Evolutionary conservation across 2,329 filamentous ascomycete species (phyloP).

Genomic region (Tolypocladium capitatum): DNA sequence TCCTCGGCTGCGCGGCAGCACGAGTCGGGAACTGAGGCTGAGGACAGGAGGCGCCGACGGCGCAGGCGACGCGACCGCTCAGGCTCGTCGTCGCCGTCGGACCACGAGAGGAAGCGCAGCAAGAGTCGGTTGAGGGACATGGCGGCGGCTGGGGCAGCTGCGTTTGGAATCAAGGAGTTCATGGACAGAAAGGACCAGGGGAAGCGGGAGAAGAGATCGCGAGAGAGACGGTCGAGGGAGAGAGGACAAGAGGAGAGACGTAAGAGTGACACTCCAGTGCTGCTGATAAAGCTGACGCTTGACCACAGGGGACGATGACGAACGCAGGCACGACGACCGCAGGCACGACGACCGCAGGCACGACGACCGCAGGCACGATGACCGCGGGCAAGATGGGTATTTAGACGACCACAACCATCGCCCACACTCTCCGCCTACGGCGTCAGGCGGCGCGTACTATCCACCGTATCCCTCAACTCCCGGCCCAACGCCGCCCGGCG

Average conservation of each 20-base stretch:
- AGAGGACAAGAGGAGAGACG: constrained; percentile 10
- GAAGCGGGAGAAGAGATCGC: constrained; percentile 20
- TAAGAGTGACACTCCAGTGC: constrained; percentile 12
- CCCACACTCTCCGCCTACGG: constrained; percentile 33
- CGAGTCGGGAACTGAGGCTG: constrained; percentile 35
- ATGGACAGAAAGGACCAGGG: constrained; percentile 34
- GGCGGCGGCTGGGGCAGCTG: constrained; percentile 45
- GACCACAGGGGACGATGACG: constrained; percentile 20
- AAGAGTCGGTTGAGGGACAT: constrained; percentile 40
- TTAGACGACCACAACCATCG: constrained; percentile 22
- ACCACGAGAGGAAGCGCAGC: constrained; percentile 33
- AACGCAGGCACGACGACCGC: too few species aligned
- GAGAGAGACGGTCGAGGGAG: constrained; percentile 22
- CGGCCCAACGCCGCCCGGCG: constrained; percentile 7
- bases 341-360: constrained; percentile 18
- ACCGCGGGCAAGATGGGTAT: constrained; percentile 18
- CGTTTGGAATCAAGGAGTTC: constrained; percentile 49
- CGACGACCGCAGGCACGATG: constrained; percentile 21
- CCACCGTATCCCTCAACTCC: constrained; percentile 25
- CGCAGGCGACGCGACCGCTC: constrained; percentile 25
- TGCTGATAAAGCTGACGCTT: neutral
- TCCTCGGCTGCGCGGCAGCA: constrained; percentile 18
- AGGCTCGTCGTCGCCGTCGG: constrained; percentile 19
- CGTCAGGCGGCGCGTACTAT: constrained; percentile 38
- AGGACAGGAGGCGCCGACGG: constrained; percentile 26